Evolutionary conservation across 805 yeast species (phyloP).

Genomic region (Cyberlindnera bimundalis): DNA sequence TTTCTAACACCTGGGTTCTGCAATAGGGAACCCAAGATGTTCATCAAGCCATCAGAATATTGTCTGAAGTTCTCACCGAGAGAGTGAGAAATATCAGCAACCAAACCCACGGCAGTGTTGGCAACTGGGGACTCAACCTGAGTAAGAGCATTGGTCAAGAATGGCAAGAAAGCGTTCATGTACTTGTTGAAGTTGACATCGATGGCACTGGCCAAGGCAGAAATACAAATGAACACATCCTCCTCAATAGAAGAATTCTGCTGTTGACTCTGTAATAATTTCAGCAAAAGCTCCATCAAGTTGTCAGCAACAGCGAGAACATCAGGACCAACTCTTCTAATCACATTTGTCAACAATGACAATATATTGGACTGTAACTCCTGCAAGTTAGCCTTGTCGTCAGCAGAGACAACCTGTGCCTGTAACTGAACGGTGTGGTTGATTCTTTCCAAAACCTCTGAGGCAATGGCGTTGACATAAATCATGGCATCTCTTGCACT

Average conservation of each 20-base stretch:
- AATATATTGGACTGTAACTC: constrained; percentile 75
- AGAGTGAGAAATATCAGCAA: constrained; percentile 91
- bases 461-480: constrained; percentile 67
- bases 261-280: constrained; percentile 57
- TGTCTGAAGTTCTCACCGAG: constrained; percentile 70
- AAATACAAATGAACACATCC: constrained; percentile 87
- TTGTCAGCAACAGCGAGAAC: constrained; percentile 71
- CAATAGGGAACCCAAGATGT: constrained; percentile 70
- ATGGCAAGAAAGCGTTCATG: constrained; percentile 81
- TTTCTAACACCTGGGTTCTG: constrained; percentile 65
- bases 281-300: constrained; percentile 79
- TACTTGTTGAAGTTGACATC: constrained; percentile 70
- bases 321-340: constrained; percentile 65
- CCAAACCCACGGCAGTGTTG: constrained; percentile 88
- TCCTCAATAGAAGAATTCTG: constrained; percentile 80
- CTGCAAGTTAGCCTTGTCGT: constrained; percentile 74
- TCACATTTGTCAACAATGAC: constrained; percentile 26
- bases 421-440: constrained; percentile 63
- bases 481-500: constrained; percentile 69
- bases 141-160: constrained; percentile 69
- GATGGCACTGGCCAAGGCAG: constrained; percentile 82
- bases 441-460: constrained; percentile 68
- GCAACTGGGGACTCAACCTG: constrained; percentile 84
- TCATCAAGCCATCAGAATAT: constrained; percentile 80
- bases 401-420: constrained; percentile 56